Evolutionary conservation across 2,329 filamentous ascomycete species (phyloP), one percentile per base, ranked within the genome.

Genomic region (Trichoderma koningii): DNA sequence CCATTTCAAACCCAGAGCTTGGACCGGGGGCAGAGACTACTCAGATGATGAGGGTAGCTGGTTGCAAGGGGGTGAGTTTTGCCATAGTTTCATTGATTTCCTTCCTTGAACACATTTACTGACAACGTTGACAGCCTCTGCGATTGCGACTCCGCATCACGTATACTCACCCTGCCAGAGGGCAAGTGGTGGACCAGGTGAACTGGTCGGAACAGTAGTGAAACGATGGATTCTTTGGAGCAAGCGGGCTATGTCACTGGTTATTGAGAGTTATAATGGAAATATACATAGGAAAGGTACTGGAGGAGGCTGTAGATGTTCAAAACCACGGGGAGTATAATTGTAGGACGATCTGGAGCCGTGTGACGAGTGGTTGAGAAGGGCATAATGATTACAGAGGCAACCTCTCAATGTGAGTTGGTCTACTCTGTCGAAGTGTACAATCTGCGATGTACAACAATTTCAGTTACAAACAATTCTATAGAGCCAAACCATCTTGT

Each of bases 191-290:
- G 75, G 95, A 99, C 73, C 93, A 98, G 79, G 93, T 98, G 66
- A 96, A 97, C 80, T 99, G 95, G 95, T 89, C 91, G 34, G 95
- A 99, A 78, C 89, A 92, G 63, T 82, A 79, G 59, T 81, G 19
- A 41, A 34, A 41, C 3, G 41, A 51, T 23, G 50, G 50, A 34
- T 59, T 55, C 23, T 45, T 41, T 45, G 52, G 19, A 56, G 55
- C 41, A 45, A 55, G 30, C 41, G 45, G 34, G 30, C 41, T 50
- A 55, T 47, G 57, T 56, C 55, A 47, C 64, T 44, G 38, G 48
- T 10, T 55, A 47, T 47, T 17, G 60, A 55, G 50, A 50, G 21
- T 63, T 63, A 63, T 53, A 53, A 26, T 56, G 47, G 30, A 57
- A 59, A 42, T 38, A 44, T 50, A 51, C 55, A 66, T 51, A 56